Conservation (phyloP, 2,329 filamentous ascomycete species). For the Neofusicoccum laricinum region DNA sequence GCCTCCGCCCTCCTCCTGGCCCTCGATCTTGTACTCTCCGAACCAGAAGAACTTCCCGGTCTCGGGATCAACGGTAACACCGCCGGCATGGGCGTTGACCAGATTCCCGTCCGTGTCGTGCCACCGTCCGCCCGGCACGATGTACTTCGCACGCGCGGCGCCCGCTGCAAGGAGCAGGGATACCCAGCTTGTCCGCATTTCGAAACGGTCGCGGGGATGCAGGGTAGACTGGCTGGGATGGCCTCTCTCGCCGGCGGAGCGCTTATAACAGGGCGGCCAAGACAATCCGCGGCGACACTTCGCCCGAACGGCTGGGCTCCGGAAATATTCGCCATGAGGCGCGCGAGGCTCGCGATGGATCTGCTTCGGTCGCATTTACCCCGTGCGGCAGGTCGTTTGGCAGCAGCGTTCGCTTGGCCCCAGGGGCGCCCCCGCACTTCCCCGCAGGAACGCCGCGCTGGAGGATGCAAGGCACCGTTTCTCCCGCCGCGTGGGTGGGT, state of each 20-base stretch:
- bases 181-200: background rate
- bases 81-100: slow-evolving; percentile 61
- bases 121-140: slow-evolving; percentile 62
- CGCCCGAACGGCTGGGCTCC: background rate
- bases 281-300: background rate
- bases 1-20: slow-evolving; percentile 58
- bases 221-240: background rate
- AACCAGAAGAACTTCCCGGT: slow-evolving; percentile 60
- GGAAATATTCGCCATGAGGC: slow-evolving; percentile 5
- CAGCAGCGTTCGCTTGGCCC: background rate
- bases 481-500: too few species aligned
- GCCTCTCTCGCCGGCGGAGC: too few species aligned
- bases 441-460: background rate
- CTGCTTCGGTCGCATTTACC: slow-evolving; percentile 5
- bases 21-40: slow-evolving; percentile 60
- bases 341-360: background rate
- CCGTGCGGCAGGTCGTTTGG: slow-evolving; percentile 2
- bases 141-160: slow-evolving; percentile 48
- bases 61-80: slow-evolving; percentile 51
- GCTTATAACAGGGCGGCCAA: slow-evolving; percentile 1
- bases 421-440: background rate
- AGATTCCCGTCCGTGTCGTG: slow-evolving; percentile 58
- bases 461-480: background rate
- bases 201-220: background rate
- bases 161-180: background rate